A percentile compares a stretch with the other conserved stretches of the same genome.
phyloP scores from a whole-genome alignment of 169 alveolate genomes.

The Plasmodium yoelii region DNA sequence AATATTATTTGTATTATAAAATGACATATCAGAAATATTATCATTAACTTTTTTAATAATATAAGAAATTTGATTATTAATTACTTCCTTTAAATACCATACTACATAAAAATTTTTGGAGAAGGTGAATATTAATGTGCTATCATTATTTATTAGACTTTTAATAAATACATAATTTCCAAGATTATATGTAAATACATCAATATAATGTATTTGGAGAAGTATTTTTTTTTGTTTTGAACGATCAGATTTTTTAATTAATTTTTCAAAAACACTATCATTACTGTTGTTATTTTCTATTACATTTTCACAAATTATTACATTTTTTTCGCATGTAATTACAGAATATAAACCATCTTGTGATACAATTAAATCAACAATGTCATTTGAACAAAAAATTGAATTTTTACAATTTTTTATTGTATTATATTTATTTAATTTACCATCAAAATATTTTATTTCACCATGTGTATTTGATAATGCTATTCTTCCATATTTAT shows the following conservation, averaged over 20 bases:
- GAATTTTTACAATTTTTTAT: conserved; percentile 50
- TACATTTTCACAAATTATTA: conserved; percentile 36
- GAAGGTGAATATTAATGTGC: conserved; percentile 28
- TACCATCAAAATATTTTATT: conserved; percentile 69
- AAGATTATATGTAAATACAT: conserved; percentile 36
- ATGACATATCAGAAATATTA: conserved; percentile 46
- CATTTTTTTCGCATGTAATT: conserved; percentile 47
- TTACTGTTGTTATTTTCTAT: conserved; percentile 20
- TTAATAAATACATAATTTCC: conserved; percentile 52
- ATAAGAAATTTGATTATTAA: conserved; percentile 31
- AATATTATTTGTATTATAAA: conserved; percentile 8
- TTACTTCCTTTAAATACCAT: conserved; percentile 33
- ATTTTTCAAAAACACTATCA: conserved; percentile 30
- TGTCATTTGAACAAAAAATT: conserved; percentile 34
- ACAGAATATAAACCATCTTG: conserved; percentile 37
- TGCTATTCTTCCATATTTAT: conserved; percentile 42
- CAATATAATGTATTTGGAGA: conserved; percentile 34
- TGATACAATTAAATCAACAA: conserved; percentile 48
- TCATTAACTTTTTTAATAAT: conserved; percentile 34
- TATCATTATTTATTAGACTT: conserved; percentile 16
- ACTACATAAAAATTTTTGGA: conserved; percentile 48
- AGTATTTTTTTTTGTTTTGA: conserved; percentile 34
- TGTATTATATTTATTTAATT: conserved; percentile 40
- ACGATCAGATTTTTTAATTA: conserved; percentile 40
- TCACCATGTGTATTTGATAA: conserved; percentile 32